Evolutionary conservation across 1,284 basidiomycete species (phyloP).

Genomic region (Boletus smithii): DNA sequence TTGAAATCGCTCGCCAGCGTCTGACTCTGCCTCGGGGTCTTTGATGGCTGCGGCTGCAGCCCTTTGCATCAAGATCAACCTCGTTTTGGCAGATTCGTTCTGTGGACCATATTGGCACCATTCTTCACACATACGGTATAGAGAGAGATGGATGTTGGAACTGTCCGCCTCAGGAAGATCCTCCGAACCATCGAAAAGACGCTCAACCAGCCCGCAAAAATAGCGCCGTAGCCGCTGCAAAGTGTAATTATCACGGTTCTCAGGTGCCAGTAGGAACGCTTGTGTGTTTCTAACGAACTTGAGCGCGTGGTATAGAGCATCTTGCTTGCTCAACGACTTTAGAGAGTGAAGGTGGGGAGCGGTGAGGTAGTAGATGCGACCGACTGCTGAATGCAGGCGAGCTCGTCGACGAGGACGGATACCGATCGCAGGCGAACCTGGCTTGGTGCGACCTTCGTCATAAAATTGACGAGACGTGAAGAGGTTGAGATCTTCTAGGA

Average conservation of each 20-base stretch:
- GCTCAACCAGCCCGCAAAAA: conserved; percentile 87
- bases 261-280: conserved; percentile 66
- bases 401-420: conserved; percentile 72
- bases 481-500: conserved; percentile 81
- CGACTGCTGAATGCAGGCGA: conserved; percentile 84
- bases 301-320: conserved; percentile 75
- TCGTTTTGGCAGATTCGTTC: conserved; percentile 70
- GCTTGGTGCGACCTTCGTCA: conserved; percentile 67
- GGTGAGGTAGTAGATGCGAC: conserved; percentile 85
- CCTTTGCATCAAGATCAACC: conserved; percentile 73
- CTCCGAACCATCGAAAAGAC: conserved; percentile 77
- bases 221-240: conserved; percentile 82
- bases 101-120: conserved; percentile 89
- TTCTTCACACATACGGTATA: conserved; percentile 88
- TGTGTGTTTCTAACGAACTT: conserved; percentile 87
- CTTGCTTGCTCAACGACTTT: conserved; percentile 65
- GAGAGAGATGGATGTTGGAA: conserved; percentile 74
- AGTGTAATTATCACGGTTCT: conserved; percentile 75
- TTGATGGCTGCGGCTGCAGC: conserved; percentile 55
- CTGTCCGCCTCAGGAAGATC: conserved; percentile 72
- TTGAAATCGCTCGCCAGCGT: conserved; percentile 67
- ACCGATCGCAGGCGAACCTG: conserved; percentile 53
- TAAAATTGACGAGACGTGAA: conserved; percentile 81
- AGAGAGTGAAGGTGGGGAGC: conserved; percentile 75
- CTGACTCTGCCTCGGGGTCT: conserved; percentile 44